phyloP scores from a whole-genome alignment of 371 early-diverging fungal genomes.

The Phascolomyces articulosus region DNA sequence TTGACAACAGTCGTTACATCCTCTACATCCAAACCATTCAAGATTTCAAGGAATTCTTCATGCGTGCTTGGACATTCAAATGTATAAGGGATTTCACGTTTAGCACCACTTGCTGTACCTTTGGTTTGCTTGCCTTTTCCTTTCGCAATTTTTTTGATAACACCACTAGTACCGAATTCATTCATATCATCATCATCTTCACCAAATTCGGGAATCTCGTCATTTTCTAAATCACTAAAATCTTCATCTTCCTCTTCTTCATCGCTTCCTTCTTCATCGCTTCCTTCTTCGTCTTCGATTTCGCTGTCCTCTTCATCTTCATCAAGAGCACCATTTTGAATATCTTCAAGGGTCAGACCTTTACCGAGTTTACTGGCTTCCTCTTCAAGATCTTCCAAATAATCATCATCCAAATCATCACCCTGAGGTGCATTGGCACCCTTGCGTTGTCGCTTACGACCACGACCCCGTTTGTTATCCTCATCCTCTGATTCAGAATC shows the following conservation, averaged over 20 bases:
- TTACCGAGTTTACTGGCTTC: conserved; percentile 31
- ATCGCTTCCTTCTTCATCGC: neutral
- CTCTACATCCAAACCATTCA: conserved; percentile 54
- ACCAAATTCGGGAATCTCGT: conserved; percentile 43
- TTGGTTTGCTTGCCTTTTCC: conserved; percentile 21
- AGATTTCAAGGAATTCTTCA: conserved; percentile 59
- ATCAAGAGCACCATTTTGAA: conserved; percentile 38
- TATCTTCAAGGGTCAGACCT: conserved; percentile 57
- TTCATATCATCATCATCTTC: conserved; percentile 60
- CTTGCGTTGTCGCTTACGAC: conserved; percentile 42
- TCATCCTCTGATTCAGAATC: conserved; percentile 71
- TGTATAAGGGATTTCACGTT: conserved; percentile 76
- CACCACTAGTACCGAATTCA: conserved; percentile 36
- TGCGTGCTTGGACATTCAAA: conserved; percentile 80
- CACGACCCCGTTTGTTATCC: conserved; percentile 35
- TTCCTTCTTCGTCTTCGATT: conserved; percentile 28
- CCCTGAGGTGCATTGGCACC: conserved; percentile 61
- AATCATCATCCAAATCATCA: conserved; percentile 87
- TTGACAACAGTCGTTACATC: conserved; percentile 73
- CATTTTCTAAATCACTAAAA: conserved; percentile 53
- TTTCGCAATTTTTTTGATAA: conserved; percentile 37
- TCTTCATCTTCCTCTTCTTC: conserved; percentile 39
- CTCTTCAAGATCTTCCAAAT: conserved; percentile 26
- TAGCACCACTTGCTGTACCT: conserved; percentile 18
- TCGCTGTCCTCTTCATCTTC: conserved; percentile 30